Percentiles rank a stretch among this genome's conserved stretches.
phyloP scores from a whole-genome alignment of 768 basidiomycete species.

The Leucocoprinus birnbaumii region DNA sequence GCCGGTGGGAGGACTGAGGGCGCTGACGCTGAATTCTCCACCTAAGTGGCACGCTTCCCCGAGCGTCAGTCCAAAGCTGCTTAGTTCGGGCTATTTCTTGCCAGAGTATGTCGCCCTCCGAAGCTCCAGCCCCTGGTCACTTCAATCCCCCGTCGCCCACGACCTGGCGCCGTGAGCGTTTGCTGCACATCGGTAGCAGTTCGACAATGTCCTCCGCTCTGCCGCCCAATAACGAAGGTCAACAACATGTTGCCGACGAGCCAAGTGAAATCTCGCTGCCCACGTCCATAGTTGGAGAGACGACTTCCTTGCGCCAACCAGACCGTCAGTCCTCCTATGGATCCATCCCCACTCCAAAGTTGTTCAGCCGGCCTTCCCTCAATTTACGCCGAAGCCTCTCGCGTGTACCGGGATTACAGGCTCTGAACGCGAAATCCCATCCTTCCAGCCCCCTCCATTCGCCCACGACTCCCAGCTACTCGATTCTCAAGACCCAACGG shows the following conservation, averaged over 20 bases:
- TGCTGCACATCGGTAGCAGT: slow-evolving; percentile 51
- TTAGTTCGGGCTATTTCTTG: background rate
- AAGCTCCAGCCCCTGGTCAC: slow-evolving; percentile 27
- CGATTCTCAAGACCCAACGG: slow-evolving; percentile 35
- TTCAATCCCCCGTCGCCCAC: slow-evolving; percentile 45
- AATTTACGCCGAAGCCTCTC: slow-evolving; percentile 35
- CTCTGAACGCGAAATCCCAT: slow-evolving; percentile 26
- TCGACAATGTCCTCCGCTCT: slow-evolving; percentile 7
- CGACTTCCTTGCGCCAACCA: slow-evolving; percentile 24
- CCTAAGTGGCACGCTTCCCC: background rate
- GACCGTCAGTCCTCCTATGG: slow-evolving; percentile 49
- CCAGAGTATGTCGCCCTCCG: slow-evolving; percentile 1
- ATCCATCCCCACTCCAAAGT: slow-evolving; percentile 35
- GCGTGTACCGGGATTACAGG: slow-evolving; percentile 30
- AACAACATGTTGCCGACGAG: background rate
- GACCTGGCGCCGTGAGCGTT: slow-evolving; percentile 57
- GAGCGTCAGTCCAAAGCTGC: background rate
- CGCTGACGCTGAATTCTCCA: too few relatives aligned
- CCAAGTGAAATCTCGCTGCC: background rate
- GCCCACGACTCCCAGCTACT: slow-evolving; percentile 27
- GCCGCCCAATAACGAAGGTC: background rate
- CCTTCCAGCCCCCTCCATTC: slow-evolving; percentile 34
- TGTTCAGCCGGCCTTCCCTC: slow-evolving; percentile 21
- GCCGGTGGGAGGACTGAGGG: too few relatives aligned
- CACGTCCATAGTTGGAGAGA: slow-evolving; percentile 4